A percentile compares a stretch with the other conserved stretches of the same genome.
Conservation (phyloP, 306 rosid species). For the Fagus sylvatica region DNA sequence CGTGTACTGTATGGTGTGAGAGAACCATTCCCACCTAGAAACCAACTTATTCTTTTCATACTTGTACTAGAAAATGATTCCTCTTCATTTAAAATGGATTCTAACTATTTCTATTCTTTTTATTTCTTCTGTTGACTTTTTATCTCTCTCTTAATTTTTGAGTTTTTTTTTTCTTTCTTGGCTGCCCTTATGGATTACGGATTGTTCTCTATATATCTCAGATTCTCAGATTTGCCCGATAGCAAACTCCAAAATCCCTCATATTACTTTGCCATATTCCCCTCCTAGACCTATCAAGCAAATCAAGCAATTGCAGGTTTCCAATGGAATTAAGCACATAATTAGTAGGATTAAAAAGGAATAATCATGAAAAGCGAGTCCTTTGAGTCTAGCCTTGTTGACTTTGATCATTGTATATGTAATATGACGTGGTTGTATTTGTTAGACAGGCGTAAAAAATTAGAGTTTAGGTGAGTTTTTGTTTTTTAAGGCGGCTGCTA, state of each 20-base stretch:
- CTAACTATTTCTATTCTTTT: too few relatives aligned
- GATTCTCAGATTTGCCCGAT: too few relatives aligned
- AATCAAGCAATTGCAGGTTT: not conserved
- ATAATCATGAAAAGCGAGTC: not conserved
- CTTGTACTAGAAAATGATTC: too few relatives aligned
- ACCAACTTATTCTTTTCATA: not conserved
- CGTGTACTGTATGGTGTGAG: not conserved
- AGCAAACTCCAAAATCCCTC: not conserved
- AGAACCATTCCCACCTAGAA: not conserved
- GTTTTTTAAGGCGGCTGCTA: not conserved
- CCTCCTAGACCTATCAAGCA: not conserved
- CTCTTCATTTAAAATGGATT: too few relatives aligned
- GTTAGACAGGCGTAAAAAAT: not conserved
- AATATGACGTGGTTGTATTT: not conserved
- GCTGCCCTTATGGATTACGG: too few relatives aligned
- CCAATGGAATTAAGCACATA: not conserved
- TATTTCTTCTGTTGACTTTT: too few relatives aligned
- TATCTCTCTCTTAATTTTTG: too few relatives aligned
- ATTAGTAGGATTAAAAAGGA: not conserved
- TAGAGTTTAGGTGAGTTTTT: constrained; percentile 7
- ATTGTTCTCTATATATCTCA: too few relatives aligned
- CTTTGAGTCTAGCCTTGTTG: not conserved
- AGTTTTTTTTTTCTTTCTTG: too few relatives aligned
- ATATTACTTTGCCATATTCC: not conserved
- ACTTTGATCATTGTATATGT: not conserved